Evolutionary conservation across 306 rosid genomes (phyloP).

Genomic region (Biancaea sappan): DNA sequence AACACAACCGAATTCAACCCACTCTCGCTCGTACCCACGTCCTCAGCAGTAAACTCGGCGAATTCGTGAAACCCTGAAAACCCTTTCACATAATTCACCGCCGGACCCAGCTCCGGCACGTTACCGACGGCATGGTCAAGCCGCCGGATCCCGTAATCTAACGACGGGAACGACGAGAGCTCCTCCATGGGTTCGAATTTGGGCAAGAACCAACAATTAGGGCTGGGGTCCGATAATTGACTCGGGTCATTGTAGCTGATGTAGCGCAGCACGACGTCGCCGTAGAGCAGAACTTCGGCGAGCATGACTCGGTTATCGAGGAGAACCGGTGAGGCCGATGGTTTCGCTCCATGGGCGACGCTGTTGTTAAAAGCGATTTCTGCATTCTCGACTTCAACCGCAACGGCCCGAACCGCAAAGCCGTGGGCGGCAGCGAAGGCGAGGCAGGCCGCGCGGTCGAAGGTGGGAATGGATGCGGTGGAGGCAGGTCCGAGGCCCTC

Average conservation of each 20-base stretch:
- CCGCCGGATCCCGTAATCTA: conserved; percentile 74
- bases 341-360: conserved; percentile 63
- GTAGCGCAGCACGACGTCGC: conserved; percentile 86
- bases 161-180: conserved; percentile 35
- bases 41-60: conserved; percentile 95
- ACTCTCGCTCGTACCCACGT: conserved; percentile 87
- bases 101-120: conserved; percentile 60
- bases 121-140: conserved; percentile 96
- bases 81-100: conserved; percentile 50
- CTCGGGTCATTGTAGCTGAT: conserved; percentile 53
- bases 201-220: conserved; percentile 61
- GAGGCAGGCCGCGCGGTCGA: conserved; percentile 51
- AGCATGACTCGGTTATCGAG: conserved; percentile 51
- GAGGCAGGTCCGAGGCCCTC: conserved; percentile 21
- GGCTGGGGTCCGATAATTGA: conserved; percentile 17
- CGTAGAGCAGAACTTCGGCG: conserved; percentile 78
- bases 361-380: conserved; percentile 59
- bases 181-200: conserved; percentile 59
- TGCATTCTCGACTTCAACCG: conserved; percentile 74
- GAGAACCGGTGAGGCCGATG: conserved; percentile 45
- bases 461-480: conserved; percentile 66
- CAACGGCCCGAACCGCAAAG: conserved; percentile 80
- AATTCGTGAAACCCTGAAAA: conserved; percentile 90
- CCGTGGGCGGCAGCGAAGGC: conserved; percentile 71
- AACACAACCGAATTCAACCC: conserved; percentile 81